Base-by-base conservation (phyloP, 805 yeast genomes). In the Candida saitoana region DNA sequence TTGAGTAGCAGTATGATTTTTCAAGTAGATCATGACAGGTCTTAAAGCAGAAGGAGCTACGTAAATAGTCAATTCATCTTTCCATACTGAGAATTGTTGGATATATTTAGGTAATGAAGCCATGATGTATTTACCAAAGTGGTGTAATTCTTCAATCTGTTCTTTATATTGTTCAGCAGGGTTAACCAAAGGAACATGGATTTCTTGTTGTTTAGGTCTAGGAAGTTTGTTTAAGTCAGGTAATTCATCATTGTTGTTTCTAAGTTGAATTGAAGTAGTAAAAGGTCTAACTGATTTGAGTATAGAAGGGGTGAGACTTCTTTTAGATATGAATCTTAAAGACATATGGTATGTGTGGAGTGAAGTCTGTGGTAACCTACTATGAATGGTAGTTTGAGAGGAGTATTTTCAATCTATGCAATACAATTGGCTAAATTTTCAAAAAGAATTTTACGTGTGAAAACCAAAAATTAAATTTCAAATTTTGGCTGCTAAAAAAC, bases 11-110 rank as follows among this genome's bases (percentile, higher is more conserved):
- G 91, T 81, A 64, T 87, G 95, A 62, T 85, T 78, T 54, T 77
- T 79, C 63, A 87, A 71, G 57, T 84, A 87, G 17, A 76, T 64
- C 60, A 82, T 65, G 44, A 80, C 80, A n/a, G 88, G 93, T 49
- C 79, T 71, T 42, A 87, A 62, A 5, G 88, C 90, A 18, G 76
- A 65, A 35, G 96, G 96, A 2, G 88, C 84, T 45, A 84, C 78
- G 61, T 80, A 82, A 39, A 87, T 63, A 34, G 83, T 77, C 60
- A 87, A 76, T 66, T 87, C 96, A 59, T 87, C 95, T 65, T 87
- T 87, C 96, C 95, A 87, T 38, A 87, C 96, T 4, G 87, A 73
- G 55, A 86, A 87, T 61, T 84, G 84, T 67, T 87, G 95, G 48
- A 87, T 75, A 57, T 69, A 85, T 63, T 86, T 87, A 37, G 96